A percentile compares a stretch with the other conserved stretches of the same genome.
Evolutionary conservation across 2,329 filamentous ascomycete genomes (phyloP).

Genomic region (Fusarium sp.): DNA sequence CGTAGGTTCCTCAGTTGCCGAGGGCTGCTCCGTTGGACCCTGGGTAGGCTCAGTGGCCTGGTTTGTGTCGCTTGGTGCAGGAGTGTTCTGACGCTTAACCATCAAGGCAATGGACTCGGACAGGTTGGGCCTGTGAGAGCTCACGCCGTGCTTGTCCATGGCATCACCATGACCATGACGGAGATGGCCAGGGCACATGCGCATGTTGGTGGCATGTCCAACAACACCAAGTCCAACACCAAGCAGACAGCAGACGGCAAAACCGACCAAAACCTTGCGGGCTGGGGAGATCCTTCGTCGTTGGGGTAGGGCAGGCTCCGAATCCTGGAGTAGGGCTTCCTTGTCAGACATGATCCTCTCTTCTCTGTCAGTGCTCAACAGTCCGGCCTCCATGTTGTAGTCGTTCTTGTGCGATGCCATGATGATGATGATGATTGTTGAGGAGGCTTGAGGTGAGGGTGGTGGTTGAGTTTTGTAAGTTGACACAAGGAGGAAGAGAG

Average conservation of each 20-base stretch:
- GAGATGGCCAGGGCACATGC: conserved; percentile 41
- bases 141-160: conserved; percentile 37
- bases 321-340: conserved; percentile 41
- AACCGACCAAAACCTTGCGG: conserved; percentile 38
- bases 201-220: conserved; percentile 35
- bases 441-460: conserved; percentile 21
- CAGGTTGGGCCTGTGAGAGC: conserved; percentile 37
- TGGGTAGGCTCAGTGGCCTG: conserved; percentile 7
- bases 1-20: conserved; percentile 9
- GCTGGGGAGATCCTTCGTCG: conserved; percentile 35
- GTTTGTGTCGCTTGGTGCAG: conserved; percentile 24
- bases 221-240: conserved; percentile 40
- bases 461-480: conserved; percentile 41
- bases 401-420: conserved; percentile 42
- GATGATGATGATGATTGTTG: conserved; percentile 6
- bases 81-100: conserved; percentile 64
- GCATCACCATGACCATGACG: conserved; percentile 37
- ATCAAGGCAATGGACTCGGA: conserved; percentile 63
- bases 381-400: conserved; percentile 45
- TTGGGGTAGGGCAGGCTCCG: conserved; percentile 32
- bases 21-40: conserved; percentile 17
- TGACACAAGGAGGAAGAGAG: conserved; percentile 22
- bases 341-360: conserved; percentile 43
- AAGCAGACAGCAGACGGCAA: conserved; percentile 40
- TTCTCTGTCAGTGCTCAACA: conserved; percentile 43